Conservation (phyloP, 495 filamentous ascomycete genomes). For the Physcia stellaris region DNA sequence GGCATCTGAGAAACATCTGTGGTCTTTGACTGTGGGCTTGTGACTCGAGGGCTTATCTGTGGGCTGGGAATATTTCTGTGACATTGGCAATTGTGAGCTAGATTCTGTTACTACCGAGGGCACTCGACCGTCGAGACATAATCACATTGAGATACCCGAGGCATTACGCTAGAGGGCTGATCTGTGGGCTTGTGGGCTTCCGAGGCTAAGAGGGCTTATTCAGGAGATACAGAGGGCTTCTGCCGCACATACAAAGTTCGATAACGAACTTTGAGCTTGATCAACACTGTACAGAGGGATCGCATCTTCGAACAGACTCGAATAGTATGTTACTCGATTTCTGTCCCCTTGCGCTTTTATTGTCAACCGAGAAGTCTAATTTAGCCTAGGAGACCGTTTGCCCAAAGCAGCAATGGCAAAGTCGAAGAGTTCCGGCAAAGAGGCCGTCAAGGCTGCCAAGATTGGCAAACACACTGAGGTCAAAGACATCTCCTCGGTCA, state of each 20-base stretch:
- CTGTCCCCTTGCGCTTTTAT: background rate
- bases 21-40: conserved; percentile 5
- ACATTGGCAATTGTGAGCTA: no score
- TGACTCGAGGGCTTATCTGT: conserved; percentile 3
- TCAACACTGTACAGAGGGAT: background rate
- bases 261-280: background rate
- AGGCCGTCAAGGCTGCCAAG: conserved; percentile 27
- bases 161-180: conserved; percentile 3
- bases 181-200: conserved; percentile 11
- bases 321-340: background rate
- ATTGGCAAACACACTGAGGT: conserved; percentile 27
- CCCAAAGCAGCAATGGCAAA: conserved; percentile 32
- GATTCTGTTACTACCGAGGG: conserved; percentile 9
- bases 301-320: background rate
- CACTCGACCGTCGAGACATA: no score
- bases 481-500: conserved; percentile 39
- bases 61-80: conserved; percentile 1
- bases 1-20: background rate
- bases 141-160: conserved; percentile 5
- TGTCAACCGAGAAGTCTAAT: background rate
- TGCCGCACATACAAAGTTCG: conserved; percentile 2
- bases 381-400: background rate
- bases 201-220: conserved; percentile 9
- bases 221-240: conserved; percentile 12
- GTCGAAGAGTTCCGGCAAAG: conserved; percentile 23